These are phyloP conservation scores for Podaxis sp. DNA, from an alignment of 768 basidiomycete genomes.

Conservation along the genomic window DNA sequence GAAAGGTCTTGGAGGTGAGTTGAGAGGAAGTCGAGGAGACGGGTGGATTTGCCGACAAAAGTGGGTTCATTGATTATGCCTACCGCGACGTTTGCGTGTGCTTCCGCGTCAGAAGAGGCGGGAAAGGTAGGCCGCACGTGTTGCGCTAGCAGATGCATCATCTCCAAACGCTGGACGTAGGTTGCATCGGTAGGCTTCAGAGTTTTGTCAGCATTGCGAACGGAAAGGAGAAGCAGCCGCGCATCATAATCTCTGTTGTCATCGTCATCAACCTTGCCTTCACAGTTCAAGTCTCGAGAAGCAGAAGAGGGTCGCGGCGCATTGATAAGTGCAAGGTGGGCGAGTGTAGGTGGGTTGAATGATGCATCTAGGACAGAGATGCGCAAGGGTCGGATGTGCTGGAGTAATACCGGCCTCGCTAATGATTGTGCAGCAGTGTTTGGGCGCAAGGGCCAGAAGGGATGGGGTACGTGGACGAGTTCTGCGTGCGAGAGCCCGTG, in stretches of 20 bases:
- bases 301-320: slow-evolving; percentile 25
- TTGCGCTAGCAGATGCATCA: slow-evolving; percentile 72
- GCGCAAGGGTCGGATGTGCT: slow-evolving; percentile 28
- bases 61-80: slow-evolving; percentile 85
- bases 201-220: slow-evolving; percentile 83
- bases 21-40: slow-evolving; percentile 49
- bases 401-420: background rate
- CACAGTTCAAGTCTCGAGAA: background rate
- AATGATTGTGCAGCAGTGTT: background rate
- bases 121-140: slow-evolving; percentile 21
- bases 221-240: slow-evolving; percentile 73
- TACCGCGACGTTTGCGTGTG: slow-evolving; percentile 57
- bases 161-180: slow-evolving; percentile 74
- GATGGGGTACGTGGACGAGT: slow-evolving; percentile 57
- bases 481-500: slow-evolving; percentile 32
- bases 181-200: slow-evolving; percentile 69
- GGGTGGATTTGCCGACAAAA: slow-evolving; percentile 76
- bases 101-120: background rate
- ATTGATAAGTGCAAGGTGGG: slow-evolving; percentile 76
- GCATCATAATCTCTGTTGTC: slow-evolving; percentile 52
- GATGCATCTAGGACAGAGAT: slow-evolving; percentile 86
- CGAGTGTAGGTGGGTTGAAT: slow-evolving; percentile 88
- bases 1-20: slow-evolving; percentile 22
- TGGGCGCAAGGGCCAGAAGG: slow-evolving; percentile 57
- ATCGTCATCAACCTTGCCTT: background rate